Percentiles rank a stretch among this genome's conserved stretches.
Evolutionary conservation across 179 eudicot genomes (phyloP).

Genomic region (Pouteria campechiana): DNA sequence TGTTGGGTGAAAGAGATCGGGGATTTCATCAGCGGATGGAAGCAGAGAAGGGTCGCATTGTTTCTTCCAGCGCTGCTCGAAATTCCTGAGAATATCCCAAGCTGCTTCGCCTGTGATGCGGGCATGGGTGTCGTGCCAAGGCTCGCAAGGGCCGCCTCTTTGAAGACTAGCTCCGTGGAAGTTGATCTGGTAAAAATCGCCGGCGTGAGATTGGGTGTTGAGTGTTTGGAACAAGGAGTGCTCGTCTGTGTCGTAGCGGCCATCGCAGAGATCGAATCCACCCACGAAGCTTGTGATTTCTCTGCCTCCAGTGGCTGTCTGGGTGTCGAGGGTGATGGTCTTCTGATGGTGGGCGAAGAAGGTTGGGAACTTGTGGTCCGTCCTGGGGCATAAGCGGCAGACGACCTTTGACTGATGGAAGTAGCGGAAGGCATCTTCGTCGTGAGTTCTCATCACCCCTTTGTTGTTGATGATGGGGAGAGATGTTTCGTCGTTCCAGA

Average conservation of each 20-base stretch:
- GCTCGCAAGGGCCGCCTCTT: slow-evolving; percentile 81
- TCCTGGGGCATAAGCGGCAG: slow-evolving; percentile 58
- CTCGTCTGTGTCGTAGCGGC: slow-evolving; percentile 76
- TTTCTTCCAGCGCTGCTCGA: slow-evolving; percentile 82
- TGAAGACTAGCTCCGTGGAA: slow-evolving; percentile 63
- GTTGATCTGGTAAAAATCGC: slow-evolving; percentile 64
- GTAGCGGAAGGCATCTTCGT: slow-evolving; percentile 55
- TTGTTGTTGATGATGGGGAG: slow-evolving; percentile 76
- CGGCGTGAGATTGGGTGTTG: slow-evolving; percentile 38
- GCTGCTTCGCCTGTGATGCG: slow-evolving; percentile 71
- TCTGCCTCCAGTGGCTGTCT: slow-evolving; percentile 32
- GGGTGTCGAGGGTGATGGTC: slow-evolving; percentile 51
- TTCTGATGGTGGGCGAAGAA: slow-evolving; percentile 75
- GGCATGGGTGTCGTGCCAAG: slow-evolving; percentile 92
- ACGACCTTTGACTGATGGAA: slow-evolving; percentile 60
- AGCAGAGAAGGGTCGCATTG: slow-evolving; percentile 63
- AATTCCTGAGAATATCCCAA: slow-evolving; percentile 52
- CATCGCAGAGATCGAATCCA: slow-evolving; percentile 88
- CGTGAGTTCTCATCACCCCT: slow-evolving; percentile 74
- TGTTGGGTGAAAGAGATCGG: slow-evolving; percentile 15
- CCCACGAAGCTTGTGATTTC: slow-evolving; percentile 80
- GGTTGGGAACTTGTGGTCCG: slow-evolving; percentile 57
- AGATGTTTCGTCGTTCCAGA: slow-evolving; percentile 82
- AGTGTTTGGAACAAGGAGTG: slow-evolving; percentile 60
- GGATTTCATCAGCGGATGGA: slow-evolving; percentile 26